These are phyloP conservation scores for Plasmodium falciparum DNA, from an alignment of 169 alveolate genomes.

Conservation along the genomic window DNA sequence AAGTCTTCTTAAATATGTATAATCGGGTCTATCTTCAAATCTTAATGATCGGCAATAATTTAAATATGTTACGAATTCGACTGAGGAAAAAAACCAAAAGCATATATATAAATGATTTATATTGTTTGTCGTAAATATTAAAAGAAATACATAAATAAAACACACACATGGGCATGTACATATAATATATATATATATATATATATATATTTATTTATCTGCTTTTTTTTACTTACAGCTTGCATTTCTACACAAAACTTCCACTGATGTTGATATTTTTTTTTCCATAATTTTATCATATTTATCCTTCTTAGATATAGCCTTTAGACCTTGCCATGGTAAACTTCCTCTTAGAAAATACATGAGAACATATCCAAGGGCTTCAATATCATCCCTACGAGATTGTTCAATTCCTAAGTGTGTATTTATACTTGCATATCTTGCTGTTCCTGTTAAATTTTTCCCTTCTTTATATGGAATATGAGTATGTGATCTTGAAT, in stretches of 20 bases:
- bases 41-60: constrained; percentile 95
- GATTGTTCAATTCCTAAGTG: constrained; percentile 97
- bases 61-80: constrained; percentile 93
- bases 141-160: too few species aligned
- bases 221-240: constrained; percentile 75
- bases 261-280: constrained; percentile 97
- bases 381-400: constrained; percentile 99
- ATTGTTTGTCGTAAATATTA: neutral
- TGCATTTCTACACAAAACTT: constrained; percentile 95
- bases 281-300: constrained; percentile 99
- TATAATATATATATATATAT: too few species aligned
- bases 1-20: constrained; percentile 94
- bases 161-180: too few species aligned
- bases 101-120: neutral
- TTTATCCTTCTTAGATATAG: constrained; percentile 96
- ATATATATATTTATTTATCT: constrained; percentile 6
- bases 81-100: constrained; percentile 29
- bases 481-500: constrained; percentile 96
- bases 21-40: constrained; percentile 97
- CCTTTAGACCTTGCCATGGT: constrained; percentile 99
- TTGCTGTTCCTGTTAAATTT: constrained; percentile 98
- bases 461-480: constrained; percentile 98
- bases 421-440: constrained; percentile 98
- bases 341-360: constrained; percentile 97
- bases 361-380: constrained; percentile 98